Conservation (phyloP, 108 stramenopile species). For the Aurantiochytrium sp. region DNA sequence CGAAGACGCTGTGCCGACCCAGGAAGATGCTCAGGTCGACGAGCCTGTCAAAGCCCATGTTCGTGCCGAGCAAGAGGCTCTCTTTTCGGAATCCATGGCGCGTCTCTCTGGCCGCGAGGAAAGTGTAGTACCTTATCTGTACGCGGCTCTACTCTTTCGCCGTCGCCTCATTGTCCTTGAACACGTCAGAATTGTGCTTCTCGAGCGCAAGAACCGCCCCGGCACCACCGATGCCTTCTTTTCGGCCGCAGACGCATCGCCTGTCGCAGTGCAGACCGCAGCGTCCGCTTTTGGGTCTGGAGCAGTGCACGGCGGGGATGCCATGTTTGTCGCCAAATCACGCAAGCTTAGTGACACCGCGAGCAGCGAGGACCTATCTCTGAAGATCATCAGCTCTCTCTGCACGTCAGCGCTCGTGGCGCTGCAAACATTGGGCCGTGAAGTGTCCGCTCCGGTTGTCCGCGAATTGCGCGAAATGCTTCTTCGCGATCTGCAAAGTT, state of each 20-base stretch:
- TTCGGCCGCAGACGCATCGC: not conserved
- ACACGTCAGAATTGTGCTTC: not conserved
- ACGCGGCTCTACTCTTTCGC: not conserved
- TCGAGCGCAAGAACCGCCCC: not conserved
- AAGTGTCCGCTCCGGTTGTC: not conserved
- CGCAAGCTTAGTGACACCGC: not conserved
- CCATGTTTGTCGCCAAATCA: not conserved
- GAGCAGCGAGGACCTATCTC: not conserved
- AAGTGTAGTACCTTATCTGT: not conserved
- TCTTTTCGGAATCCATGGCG: not conserved
- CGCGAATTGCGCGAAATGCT: not conserved
- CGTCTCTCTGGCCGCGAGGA: not conserved
- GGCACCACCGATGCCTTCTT: not conserved
- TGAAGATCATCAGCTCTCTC: not conserved
- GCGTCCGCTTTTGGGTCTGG: not conserved
- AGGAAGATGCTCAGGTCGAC: not conserved
- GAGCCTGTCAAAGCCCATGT: not conserved
- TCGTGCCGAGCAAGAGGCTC: not conserved
- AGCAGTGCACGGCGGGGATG: not conserved
- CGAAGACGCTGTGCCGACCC: not conserved
- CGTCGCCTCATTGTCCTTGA: not conserved
- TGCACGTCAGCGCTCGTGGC: not conserved
- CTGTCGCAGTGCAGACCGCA: not conserved
- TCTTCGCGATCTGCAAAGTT: not conserved
- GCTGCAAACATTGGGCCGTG: not conserved